Percentiles rank a stretch among this genome's conserved stretches.
Conservation (phyloP, 306 rosid species). For the Sechiopsis laciniata region DNA sequence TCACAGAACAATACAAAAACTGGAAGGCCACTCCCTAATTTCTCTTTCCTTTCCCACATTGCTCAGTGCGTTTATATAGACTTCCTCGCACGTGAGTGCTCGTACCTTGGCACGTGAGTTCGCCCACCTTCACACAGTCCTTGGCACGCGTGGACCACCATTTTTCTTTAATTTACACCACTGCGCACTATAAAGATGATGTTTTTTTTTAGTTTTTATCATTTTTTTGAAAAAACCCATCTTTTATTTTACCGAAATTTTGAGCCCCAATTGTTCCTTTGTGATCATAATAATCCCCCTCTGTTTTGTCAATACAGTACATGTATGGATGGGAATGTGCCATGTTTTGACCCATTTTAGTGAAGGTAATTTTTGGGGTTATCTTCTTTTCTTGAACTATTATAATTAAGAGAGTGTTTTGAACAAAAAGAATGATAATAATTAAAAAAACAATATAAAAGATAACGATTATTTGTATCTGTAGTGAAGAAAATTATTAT, state of each 20-base stretch:
- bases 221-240: not conserved
- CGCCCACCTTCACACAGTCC: constrained; percentile 21
- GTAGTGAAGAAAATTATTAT: no score
- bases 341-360: not conserved
- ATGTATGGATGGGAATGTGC: not conserved
- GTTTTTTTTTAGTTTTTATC: constrained; percentile 2
- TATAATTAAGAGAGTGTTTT: no score
- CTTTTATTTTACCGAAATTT: not conserved
- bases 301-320: not conserved
- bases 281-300: not conserved
- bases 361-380: not conserved
- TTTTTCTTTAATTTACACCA: constrained; percentile 7
- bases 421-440: no score
- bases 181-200: not conserved
- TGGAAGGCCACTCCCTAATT: constrained; percentile 21
- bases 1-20: constrained; percentile 26
- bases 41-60: constrained; percentile 5
- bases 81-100: constrained; percentile 50
- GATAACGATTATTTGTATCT: no score
- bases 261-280: not conserved
- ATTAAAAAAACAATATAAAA: no score
- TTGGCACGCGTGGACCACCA: constrained; percentile 18
- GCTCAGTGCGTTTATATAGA: constrained; percentile 39
- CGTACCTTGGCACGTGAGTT: constrained; percentile 31
- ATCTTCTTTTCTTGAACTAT: not conserved